A percentile compares a stretch with the other conserved stretches of the same genome.
Conservation (phyloP, 2,329 filamentous ascomycete species). For the Talaromyces sp. region DNA sequence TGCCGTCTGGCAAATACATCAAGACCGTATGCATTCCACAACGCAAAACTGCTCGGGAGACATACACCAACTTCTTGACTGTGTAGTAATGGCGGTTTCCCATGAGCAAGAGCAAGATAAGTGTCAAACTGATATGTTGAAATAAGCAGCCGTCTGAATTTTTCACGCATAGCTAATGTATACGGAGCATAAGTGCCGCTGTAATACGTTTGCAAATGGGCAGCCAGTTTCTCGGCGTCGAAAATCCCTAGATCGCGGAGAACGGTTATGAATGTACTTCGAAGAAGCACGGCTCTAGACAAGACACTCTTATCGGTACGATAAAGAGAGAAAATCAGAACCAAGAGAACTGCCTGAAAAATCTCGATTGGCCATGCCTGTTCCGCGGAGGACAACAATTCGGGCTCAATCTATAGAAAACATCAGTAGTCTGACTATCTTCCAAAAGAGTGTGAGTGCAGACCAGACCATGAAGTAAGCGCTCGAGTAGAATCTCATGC, state of each 20-base stretch:
- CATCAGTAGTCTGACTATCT: background rate
- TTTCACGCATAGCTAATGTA: conserved; percentile 1
- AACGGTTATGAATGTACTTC: conserved; percentile 10
- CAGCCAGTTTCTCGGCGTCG: background rate
- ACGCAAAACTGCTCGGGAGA: conserved; percentile 6
- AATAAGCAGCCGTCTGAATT: background rate
- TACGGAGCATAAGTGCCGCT: conserved; percentile 5
- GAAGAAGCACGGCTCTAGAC: conserved; percentile 9
- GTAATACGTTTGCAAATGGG: conserved; percentile 1
- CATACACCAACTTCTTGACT: conserved; percentile 6
- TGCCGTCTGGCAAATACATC: conserved; percentile 2
- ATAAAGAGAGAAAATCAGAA: conserved; percentile 7
- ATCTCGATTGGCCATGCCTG: conserved; percentile 8
- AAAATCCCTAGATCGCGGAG: conserved; percentile 2
- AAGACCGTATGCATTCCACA: conserved; percentile 11
- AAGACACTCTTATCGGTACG: conserved; percentile 9
- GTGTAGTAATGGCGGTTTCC: conserved; percentile 6
- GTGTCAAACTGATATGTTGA: conserved; percentile 6
- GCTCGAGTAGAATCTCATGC: conserved; percentile 7
- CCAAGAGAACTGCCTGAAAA: background rate
- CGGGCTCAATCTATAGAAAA: background rate
- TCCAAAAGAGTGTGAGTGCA: background rate
- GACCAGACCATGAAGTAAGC: conserved; percentile 1
- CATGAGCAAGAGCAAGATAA: background rate
- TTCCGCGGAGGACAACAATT: background rate